These are phyloP conservation scores for Penicillium manginii DNA, from an alignment of 495 filamentous ascomycete genomes.

Conservation along the genomic window DNA sequence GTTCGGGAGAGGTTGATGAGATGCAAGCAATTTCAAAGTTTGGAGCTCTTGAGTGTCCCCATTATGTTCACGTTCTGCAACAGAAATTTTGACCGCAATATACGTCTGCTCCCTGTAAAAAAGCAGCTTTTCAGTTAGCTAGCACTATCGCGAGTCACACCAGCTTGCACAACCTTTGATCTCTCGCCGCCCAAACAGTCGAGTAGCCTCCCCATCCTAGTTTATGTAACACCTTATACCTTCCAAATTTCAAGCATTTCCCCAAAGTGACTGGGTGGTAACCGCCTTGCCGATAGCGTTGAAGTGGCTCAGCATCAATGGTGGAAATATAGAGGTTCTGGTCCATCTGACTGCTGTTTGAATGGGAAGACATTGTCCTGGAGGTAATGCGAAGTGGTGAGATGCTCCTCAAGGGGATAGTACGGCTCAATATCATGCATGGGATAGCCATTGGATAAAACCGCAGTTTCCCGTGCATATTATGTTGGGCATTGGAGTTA, in stretches of 20 bases:
- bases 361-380: too few species aligned
- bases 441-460: too few species aligned
- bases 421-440: too few species aligned
- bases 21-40: conserved; percentile 26
- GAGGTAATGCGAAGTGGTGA: too few species aligned
- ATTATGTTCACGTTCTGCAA: conserved; percentile 26
- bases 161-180: conserved; percentile 37
- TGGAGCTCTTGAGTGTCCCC: conserved; percentile 29
- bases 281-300: conserved; percentile 40
- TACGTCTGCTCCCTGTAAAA: conserved; percentile 26
- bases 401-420: too few species aligned
- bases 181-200: conserved; percentile 54
- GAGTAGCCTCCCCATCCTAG: conserved; percentile 52
- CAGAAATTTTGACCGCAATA: conserved; percentile 37
- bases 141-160: too few species aligned
- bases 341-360: too few species aligned
- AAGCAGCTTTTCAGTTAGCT: too few species aligned
- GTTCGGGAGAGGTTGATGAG: conserved; percentile 18
- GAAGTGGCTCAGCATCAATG: conserved; percentile 30
- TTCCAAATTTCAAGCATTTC: conserved; percentile 35
- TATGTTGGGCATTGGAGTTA: too few species aligned
- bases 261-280: conserved; percentile 51
- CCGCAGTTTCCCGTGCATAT: too few species aligned
- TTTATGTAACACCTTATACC: conserved; percentile 54
- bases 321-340: too few species aligned